Conservation (phyloP, 306 rosid species). For the Gastrolobium bilobum region DNA sequence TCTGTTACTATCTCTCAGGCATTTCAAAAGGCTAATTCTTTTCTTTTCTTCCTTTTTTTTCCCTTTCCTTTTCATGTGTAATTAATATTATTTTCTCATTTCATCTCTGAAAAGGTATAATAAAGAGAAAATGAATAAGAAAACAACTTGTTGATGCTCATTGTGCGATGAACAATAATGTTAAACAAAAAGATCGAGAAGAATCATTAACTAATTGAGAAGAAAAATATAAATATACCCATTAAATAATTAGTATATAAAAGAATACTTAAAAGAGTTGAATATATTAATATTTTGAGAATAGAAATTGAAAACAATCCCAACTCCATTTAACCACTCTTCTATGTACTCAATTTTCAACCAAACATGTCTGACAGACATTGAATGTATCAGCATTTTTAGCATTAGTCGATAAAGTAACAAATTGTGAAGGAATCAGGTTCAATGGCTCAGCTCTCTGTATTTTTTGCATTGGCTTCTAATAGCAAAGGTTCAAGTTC, state of each 20-base stretch:
- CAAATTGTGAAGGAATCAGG: slow-evolving; percentile 31
- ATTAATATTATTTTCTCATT: neutral
- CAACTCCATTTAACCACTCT: too few species aligned
- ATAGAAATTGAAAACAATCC: too few species aligned
- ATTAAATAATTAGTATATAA: neutral
- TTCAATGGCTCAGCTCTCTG: slow-evolving; percentile 51
- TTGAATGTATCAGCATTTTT: neutral
- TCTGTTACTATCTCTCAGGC: neutral
- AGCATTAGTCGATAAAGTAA: slow-evolving; percentile 10
- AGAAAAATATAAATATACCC: neutral
- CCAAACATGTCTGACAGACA: slow-evolving; percentile 18
- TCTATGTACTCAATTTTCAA: neutral
- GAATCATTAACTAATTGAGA: slow-evolving; percentile 28
- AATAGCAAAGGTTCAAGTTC: slow-evolving; percentile 84
- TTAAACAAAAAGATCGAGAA: neutral
- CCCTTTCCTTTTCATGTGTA: too few species aligned
- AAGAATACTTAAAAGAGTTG: too few species aligned
- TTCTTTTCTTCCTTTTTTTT: too few species aligned
- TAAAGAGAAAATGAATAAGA: neutral
- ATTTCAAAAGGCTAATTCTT: too few species aligned
- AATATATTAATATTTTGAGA: too few species aligned
- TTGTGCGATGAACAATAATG: neutral
- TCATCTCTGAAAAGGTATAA: neutral
- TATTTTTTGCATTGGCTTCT: slow-evolving; percentile 71
- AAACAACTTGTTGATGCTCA: slow-evolving; percentile 6